Evolutionary conservation across 2,329 filamentous ascomycete genomes (phyloP).

Genomic region (Onygenales sp.): DNA sequence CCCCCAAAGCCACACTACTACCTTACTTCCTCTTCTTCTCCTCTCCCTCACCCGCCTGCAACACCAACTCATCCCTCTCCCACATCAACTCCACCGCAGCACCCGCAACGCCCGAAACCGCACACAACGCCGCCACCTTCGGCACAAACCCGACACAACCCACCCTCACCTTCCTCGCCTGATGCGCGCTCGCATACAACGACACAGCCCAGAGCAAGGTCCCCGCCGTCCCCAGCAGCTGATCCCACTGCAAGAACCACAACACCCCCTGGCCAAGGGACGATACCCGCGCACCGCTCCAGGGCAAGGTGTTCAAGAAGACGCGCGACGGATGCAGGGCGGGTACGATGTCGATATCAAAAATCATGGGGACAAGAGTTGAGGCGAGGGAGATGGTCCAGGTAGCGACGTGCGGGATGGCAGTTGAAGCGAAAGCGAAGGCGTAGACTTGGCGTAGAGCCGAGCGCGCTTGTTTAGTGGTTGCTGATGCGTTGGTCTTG

Average conservation of each 20-base stretch:
- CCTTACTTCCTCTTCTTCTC: constrained; percentile 19
- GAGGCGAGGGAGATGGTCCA: constrained; percentile 34
- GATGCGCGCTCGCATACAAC: constrained; percentile 24
- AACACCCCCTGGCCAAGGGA: constrained; percentile 33
- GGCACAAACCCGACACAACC: constrained; percentile 18
- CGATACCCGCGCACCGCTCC: constrained; percentile 19
- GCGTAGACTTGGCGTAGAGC: constrained; percentile 31
- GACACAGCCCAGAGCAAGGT: constrained; percentile 38
- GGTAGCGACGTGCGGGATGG: constrained; percentile 32
- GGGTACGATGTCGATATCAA: constrained; percentile 21
- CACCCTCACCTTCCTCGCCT: constrained; percentile 14
- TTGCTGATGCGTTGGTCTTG: background rate
- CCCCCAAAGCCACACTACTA: too few species aligned
- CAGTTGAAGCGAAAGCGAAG: constrained; percentile 32
- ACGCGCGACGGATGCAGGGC: constrained; percentile 31
- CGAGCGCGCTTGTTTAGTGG: constrained; percentile 14
- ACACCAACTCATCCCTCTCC: constrained; percentile 40
- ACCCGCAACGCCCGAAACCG: constrained; percentile 36
- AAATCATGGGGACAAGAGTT: constrained; percentile 24
- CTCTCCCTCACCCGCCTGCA: constrained; percentile 23
- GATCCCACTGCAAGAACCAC: constrained; percentile 42
- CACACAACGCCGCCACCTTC: constrained; percentile 27
- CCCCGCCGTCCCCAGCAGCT: constrained; percentile 33
- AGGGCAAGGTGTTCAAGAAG: constrained; percentile 28
- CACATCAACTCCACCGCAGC: constrained; percentile 38